Evolutionary conservation across 257 asterid genomes (phyloP).

Genomic region (Solanum dulcamara): DNA sequence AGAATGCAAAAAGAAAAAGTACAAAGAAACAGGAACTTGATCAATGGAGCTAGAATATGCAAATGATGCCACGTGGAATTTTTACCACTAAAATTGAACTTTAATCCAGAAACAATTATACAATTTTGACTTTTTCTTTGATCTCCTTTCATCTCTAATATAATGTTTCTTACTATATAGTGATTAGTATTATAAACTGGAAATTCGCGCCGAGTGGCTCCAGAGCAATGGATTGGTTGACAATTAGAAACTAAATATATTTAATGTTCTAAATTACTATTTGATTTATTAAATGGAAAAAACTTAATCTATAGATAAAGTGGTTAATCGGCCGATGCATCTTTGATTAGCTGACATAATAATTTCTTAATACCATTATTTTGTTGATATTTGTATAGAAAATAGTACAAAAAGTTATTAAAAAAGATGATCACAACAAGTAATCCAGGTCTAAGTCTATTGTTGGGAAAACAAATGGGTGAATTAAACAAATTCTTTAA

Average conservation of each 20-base stretch:
- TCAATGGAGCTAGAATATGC: neutral
- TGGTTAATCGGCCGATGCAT: neutral
- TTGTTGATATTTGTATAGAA: neutral
- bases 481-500: neutral
- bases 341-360: neutral
- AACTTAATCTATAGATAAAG: neutral
- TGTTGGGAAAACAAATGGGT: neutral
- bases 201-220: neutral
- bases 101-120: neutral
- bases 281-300: neutral
- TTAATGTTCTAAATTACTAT: neutral
- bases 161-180: neutral
- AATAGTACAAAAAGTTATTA: neutral
- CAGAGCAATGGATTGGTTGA: constrained; percentile 1
- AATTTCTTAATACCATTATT: neutral
- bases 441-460: neutral
- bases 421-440: neutral
- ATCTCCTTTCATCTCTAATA: neutral
- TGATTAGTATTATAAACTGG: neutral
- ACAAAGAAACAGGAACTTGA: neutral
- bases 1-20: too few relatives aligned
- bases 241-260: neutral
- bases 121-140: neutral
- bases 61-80: neutral
- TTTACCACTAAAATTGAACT: neutral